Percentiles rank a stretch among this genome's conserved stretches.
These are phyloP conservation scores for Rhododendron williamsianum DNA, from an alignment of 148 eudicot genomes.

Conservation along the genomic window DNA sequence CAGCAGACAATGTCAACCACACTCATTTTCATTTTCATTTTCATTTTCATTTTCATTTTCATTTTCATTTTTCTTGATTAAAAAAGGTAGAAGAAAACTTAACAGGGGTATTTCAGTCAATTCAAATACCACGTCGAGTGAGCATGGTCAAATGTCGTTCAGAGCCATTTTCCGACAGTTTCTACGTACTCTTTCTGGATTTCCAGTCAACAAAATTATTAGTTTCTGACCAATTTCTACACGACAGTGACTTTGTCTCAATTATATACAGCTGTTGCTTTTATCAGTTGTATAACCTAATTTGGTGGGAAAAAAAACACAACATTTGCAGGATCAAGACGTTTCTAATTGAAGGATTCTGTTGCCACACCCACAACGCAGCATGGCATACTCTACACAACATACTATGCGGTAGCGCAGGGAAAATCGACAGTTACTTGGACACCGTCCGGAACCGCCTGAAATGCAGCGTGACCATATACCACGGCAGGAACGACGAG, in stretches of 20 bases:
- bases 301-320: neutral
- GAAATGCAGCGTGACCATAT: slow-evolving; percentile 49
- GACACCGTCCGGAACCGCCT: slow-evolving; percentile 42
- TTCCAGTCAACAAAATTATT: neutral
- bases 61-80: neutral
- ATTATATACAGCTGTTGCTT: neutral
- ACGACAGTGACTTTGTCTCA: slow-evolving; percentile 6
- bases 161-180: neutral
- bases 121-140: neutral
- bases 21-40: neutral
- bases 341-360: slow-evolving; percentile 66
- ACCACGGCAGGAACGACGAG: slow-evolving; percentile 77
- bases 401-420: slow-evolving; percentile 74
- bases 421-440: slow-evolving; percentile 61
- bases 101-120: neutral
- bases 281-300: neutral
- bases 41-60: neutral
- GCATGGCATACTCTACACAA: slow-evolving; percentile 98
- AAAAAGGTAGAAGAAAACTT: neutral
- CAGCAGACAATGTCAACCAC: neutral
- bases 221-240: neutral
- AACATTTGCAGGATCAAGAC: slow-evolving; percentile 56
- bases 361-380: slow-evolving; percentile 81
- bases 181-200: neutral
- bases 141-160: neutral